Percentiles rank a stretch among this genome's conserved stretches.
These are phyloP conservation scores for Patellaria atrata DNA, from an alignment of 495 filamentous ascomycete species.

Conservation along the genomic window DNA sequence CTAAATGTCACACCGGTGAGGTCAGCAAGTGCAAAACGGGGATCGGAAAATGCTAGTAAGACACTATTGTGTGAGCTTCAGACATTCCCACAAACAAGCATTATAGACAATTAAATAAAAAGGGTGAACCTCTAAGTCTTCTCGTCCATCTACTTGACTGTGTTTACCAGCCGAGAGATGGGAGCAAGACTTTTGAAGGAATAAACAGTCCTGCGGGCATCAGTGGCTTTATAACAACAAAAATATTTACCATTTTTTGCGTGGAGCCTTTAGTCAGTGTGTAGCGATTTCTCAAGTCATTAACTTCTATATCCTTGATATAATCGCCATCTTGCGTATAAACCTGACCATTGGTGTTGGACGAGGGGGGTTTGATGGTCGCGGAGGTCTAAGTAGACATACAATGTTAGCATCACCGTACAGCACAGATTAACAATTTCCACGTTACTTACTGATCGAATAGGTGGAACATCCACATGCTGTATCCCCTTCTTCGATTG, in stretches of 20 bases:
- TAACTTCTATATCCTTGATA: constrained; percentile 97
- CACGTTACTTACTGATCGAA: constrained; percentile 41
- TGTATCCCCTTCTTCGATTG: constrained; percentile 88
- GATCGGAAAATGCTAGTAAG: constrained; percentile 42
- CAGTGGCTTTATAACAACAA: constrained; percentile 53
- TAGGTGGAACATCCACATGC: constrained; percentile 86
- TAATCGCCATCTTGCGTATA: constrained; percentile 93
- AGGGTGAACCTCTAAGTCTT: too few species aligned
- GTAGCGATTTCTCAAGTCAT: constrained; percentile 93
- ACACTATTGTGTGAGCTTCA: constrained; percentile 72
- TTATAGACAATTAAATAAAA: constrained; percentile 20
- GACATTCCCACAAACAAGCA: constrained; percentile 40
- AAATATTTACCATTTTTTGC: constrained; percentile 97
- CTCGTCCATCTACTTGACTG: too few species aligned
- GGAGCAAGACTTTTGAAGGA: too few species aligned
- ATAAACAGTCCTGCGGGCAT: constrained; percentile 49
- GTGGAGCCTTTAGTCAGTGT: constrained; percentile 94
- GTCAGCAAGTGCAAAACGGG: constrained; percentile 98
- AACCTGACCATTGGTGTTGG: constrained; percentile 53
- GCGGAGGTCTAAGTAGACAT: constrained; percentile 37
- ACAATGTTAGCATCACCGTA: constrained; percentile 21
- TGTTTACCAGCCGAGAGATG: too few species aligned
- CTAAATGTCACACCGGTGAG: constrained; percentile 81
- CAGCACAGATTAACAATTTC: neutral
- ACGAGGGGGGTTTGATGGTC: constrained; percentile 32